A percentile compares a stretch with the other conserved stretches of the same genome.
Conservation (phyloP, 371 early-diverging fungal genomes). For the Syncephalastrum monosporum region DNA sequence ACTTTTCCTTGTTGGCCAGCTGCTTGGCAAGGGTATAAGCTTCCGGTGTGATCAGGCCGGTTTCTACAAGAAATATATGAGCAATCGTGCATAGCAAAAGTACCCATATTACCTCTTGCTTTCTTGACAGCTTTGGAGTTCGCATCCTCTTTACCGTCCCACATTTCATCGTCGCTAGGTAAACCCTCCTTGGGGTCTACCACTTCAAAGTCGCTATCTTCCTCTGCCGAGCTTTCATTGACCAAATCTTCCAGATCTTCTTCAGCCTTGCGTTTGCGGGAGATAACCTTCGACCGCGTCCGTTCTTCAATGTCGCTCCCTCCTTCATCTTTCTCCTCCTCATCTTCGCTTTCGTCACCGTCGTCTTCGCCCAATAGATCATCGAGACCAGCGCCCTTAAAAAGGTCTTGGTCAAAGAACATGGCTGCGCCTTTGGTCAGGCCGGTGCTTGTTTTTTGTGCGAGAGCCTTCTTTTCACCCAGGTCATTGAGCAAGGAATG, state of each 20-base stretch:
- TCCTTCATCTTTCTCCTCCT: conserved; percentile 41
- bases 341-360: conserved; percentile 50
- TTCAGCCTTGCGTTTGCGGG: conserved; percentile 51
- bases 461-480: conserved; percentile 60
- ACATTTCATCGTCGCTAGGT: conserved; percentile 58
- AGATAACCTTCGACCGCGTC: conserved; percentile 22
- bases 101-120: conserved; percentile 32
- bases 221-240: conserved; percentile 43
- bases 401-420: conserved; percentile 94
- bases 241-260: conserved; percentile 33
- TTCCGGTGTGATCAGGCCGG: conserved; percentile 74
- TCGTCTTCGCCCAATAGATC: conserved; percentile 65
- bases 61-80: conserved; percentile 25
- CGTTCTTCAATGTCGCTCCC: conserved; percentile 23
- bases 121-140: conserved; percentile 66
- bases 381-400: conserved; percentile 63
- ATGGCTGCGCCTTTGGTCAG: conserved; percentile 80
- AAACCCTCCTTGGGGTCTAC: conserved; percentile 54
- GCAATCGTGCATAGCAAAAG: background rate
- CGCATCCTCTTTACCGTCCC: conserved; percentile 70
- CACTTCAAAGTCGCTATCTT: conserved; percentile 62
- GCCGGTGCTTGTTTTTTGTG: conserved; percentile 50
- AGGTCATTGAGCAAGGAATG: conserved; percentile 60
- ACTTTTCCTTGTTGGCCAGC: conserved; percentile 75
- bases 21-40: conserved; percentile 88